Conservation (phyloP, 306 rosid species). For the Lagenaria siceraria region DNA sequence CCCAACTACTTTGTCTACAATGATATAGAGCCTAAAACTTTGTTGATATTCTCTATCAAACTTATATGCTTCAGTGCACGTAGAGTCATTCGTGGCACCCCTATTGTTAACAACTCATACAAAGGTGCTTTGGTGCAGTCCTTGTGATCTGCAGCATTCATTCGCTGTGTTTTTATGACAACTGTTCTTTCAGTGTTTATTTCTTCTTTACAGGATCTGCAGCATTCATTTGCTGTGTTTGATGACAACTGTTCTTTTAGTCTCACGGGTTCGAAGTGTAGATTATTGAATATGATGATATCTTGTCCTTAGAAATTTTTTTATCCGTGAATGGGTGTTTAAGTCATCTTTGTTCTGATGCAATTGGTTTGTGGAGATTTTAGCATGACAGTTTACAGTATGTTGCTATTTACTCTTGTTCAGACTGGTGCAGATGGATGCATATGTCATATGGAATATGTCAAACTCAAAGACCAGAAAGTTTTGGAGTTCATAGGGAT, state of each 20-base stretch:
- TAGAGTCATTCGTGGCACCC: not conserved
- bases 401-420: slow-evolving; percentile 14
- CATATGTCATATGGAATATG: slow-evolving; percentile 73
- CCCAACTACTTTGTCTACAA: not conserved
- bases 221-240: too few species aligned
- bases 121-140: not conserved
- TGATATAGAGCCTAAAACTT: not conserved
- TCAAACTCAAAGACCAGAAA: slow-evolving; percentile 25
- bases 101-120: not conserved
- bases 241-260: not conserved
- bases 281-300: not conserved
- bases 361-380: not conserved
- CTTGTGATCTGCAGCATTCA: not conserved
- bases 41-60: not conserved
- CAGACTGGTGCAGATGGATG: slow-evolving; percentile 99
- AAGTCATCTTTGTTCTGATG: not conserved
- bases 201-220: not conserved
- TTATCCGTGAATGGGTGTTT: not conserved
- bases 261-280: not conserved
- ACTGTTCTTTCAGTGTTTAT: not conserved
- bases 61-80: not conserved
- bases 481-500: slow-evolving; percentile 76
- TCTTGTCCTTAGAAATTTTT: not conserved
- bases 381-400: not conserved
- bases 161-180: not conserved